Conservation (phyloP, 768 basidiomycete genomes). For the Hebeloma cylindrosporum region DNA sequence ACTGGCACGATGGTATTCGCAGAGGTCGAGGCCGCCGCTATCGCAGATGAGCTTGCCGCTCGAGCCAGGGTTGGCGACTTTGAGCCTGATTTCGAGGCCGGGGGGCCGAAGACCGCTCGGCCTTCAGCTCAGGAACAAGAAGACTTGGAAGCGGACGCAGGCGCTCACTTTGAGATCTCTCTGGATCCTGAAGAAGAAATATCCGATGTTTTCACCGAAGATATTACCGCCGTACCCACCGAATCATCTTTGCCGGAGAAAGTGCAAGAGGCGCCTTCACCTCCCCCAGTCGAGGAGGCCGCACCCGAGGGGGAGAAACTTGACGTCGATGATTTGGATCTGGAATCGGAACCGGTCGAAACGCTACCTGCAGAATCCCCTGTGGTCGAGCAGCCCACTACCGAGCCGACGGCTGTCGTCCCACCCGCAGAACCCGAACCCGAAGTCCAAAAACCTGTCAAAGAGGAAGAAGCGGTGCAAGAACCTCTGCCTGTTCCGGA, state of each 20-base stretch:
- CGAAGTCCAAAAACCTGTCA: too few relatives aligned
- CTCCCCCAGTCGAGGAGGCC: too few relatives aligned
- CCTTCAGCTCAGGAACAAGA: constrained; percentile 7
- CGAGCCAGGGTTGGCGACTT: constrained; percentile 18
- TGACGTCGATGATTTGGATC: too few relatives aligned
- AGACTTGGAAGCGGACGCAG: constrained; percentile 15
- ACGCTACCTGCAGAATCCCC: too few relatives aligned
- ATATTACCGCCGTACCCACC: not conserved
- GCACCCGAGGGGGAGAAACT: too few relatives aligned
- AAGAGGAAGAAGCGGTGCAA: too few relatives aligned
- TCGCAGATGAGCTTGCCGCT: constrained; percentile 35
- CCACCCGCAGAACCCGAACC: too few relatives aligned
- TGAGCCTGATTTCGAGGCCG: constrained; percentile 16
- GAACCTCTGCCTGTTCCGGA: too few relatives aligned
- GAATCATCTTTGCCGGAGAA: not conserved
- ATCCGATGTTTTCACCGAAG: not conserved
- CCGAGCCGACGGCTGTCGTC: too few relatives aligned
- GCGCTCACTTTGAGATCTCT: constrained; percentile 17
- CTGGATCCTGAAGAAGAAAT: constrained; percentile 18
- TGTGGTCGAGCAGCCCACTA: too few relatives aligned
- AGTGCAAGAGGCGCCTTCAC: not conserved
- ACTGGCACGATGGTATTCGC: constrained; percentile 79
- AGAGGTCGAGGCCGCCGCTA: constrained; percentile 31
- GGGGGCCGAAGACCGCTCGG: constrained; percentile 14
- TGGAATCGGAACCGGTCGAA: too few relatives aligned